Base-by-base conservation (phyloP, 352 stramenopile genomes). In the Hyaloperonospora brassicae region DNA sequence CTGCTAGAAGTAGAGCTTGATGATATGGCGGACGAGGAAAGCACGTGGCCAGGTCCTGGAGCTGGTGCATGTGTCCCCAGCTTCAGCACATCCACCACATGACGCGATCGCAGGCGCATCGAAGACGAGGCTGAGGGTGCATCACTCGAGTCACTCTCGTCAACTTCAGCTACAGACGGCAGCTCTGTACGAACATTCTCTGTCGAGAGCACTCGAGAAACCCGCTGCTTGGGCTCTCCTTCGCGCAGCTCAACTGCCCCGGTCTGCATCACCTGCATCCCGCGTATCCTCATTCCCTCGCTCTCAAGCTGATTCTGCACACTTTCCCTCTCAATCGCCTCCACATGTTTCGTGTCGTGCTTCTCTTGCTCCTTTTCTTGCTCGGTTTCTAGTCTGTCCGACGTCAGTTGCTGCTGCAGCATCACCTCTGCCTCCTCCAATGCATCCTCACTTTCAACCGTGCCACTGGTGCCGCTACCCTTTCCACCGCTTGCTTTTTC, bases 151-250 rank as follows among this genome's bases (percentile, higher is more conserved):
- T 45, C 66, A 35, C 72, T 72, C 66, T 82, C 69, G 50, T 82
- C 73, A 12, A 75, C 65, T 48, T 84, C 73, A 2, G 70, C 68
- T 23, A 84, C 69, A 17, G 71, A 57, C 38, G 59, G 40, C 8
- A 84, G 57, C 40, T 74, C 68, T 10, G 59, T 75, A 57, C 76
- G 82, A 23, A 72, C 59, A 45, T 55, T 63, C 17, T 80, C 71
- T 1, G 66, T 50, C 1, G 63, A 64, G 13, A 39, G 17, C 12
- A 42, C 50, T 43, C 50, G 39, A 14, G 47, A 49, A 36, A 66
- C 52, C 12, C 52, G 54, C 44, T 57, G 57, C 43, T 69, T 62
- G 7, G 66, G 63, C 35, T 62, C 61, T 23, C 66, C 60, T 47
- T 70, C 60, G 25, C 56, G 50, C 31, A 62, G 12, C 12, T 65